phyloP scores from a whole-genome alignment of 768 basidiomycete species.

The Mycena chlorophos region DNA sequence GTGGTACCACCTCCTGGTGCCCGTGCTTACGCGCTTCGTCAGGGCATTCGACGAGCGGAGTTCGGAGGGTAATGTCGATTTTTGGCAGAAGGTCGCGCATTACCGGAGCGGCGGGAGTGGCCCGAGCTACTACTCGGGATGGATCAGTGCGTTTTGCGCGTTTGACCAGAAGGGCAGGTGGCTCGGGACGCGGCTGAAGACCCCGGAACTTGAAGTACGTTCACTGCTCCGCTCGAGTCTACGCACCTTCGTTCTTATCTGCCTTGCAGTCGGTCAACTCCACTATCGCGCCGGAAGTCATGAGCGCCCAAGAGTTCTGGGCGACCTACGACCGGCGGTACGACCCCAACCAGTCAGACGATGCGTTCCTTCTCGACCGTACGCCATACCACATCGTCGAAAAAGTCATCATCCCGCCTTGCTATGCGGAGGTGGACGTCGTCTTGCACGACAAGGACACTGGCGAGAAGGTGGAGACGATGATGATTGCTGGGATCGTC shows the following conservation, averaged over 20 bases:
- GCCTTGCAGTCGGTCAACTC: background rate
- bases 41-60: slow-evolving; percentile 30
- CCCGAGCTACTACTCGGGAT: background rate
- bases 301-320: background rate
- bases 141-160: background rate
- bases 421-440: background rate
- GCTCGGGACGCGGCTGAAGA: background rate
- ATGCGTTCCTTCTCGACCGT: background rate
- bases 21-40: no score
- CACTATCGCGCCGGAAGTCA: background rate
- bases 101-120: background rate
- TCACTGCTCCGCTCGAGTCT: no score
- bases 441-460: background rate
- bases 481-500: background rate
- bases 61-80: background rate
- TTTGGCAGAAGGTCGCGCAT: background rate
- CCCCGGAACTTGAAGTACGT: no score
- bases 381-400: background rate
- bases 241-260: background rate
- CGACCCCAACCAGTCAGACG: background rate
- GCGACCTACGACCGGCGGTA: background rate
- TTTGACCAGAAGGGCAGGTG: background rate
- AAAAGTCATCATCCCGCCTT: background rate
- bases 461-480: background rate
- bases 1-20: slow-evolving; percentile 41